Conservation (phyloP, 179 eudicot species). For the Spergularia azorica region DNA sequence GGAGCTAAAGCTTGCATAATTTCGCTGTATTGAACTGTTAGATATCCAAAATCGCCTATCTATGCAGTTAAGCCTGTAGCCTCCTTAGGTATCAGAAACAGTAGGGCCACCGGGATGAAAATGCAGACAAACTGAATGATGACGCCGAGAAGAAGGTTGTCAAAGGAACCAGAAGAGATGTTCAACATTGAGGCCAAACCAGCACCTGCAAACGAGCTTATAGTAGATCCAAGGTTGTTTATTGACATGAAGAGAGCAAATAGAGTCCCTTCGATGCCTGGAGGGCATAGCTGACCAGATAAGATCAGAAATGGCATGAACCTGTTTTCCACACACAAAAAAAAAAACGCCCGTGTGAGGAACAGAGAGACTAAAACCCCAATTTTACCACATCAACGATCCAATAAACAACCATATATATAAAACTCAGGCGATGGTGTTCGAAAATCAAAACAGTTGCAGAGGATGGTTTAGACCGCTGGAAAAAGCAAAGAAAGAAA, state of each 20-base stretch:
- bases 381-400: not conserved
- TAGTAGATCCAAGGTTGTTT: constrained; percentile 75
- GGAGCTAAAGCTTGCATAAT: not conserved
- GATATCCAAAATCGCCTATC: constrained; percentile 20
- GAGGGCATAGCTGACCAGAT: constrained; percentile 96
- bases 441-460: not conserved
- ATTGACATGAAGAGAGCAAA: constrained; percentile 99
- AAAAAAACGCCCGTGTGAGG: not conserved
- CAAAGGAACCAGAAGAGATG: constrained; percentile 89
- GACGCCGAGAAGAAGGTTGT: constrained; percentile 74
- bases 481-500: too few relatives aligned
- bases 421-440: not conserved
- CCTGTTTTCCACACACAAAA: constrained; percentile 47
- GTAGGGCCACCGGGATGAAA: constrained; percentile 67
- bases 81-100: constrained; percentile 83
- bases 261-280: constrained; percentile 98
- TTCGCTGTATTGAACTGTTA: not conserved
- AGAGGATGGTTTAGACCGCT: too few relatives aligned
- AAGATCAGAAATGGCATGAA: constrained; percentile 97
- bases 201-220: constrained; percentile 83
- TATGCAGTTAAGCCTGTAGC: constrained; percentile 88
- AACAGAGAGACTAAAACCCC: not conserved
- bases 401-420: not conserved
- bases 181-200: constrained; percentile 71
- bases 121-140: constrained; percentile 63